These are phyloP conservation scores for Termitomyces sp. DNA, from an alignment of 1,284 basidiomycete genomes.

Conservation along the genomic window DNA sequence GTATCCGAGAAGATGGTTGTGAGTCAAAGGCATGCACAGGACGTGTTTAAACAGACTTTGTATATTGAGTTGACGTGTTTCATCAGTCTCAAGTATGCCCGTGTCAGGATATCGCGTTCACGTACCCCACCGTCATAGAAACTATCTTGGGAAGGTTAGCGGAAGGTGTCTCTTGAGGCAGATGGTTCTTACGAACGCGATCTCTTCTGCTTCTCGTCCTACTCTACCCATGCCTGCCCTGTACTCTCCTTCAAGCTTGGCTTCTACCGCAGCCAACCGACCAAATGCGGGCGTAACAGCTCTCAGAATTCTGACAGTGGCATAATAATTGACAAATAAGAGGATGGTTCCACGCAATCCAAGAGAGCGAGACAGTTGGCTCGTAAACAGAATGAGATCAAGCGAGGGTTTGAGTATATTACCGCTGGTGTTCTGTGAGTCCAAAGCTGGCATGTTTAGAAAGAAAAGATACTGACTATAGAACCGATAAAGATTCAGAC, in stretches of 20 bases:
- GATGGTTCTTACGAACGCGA: slow-evolving; percentile 55
- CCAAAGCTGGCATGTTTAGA: not conserved
- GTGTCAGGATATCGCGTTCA: slow-evolving; percentile 80
- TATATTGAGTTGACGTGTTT: slow-evolving; percentile 91
- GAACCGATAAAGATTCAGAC: slow-evolving; percentile 80
- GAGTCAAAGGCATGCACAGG: not conserved
- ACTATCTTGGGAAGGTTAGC: slow-evolving; percentile 31
- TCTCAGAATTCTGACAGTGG: slow-evolving; percentile 79
- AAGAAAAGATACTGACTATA: slow-evolving; percentile 65
- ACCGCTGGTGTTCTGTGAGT: slow-evolving; percentile 37
- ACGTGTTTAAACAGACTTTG: slow-evolving; percentile 51
- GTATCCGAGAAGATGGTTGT: too few relatives aligned
- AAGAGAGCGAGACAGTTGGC: slow-evolving; percentile 82
- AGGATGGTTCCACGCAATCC: slow-evolving; percentile 78
- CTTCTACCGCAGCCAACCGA: slow-evolving; percentile 84
- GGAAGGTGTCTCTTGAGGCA: not conserved
- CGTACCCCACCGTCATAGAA: slow-evolving; percentile 90
- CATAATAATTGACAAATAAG: slow-evolving; percentile 81
- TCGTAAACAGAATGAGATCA: slow-evolving; percentile 91
- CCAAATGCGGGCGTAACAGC: slow-evolving; percentile 94
- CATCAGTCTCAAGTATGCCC: slow-evolving; percentile 78
- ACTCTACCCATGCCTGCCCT: slow-evolving; percentile 84
- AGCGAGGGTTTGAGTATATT: slow-evolving; percentile 88
- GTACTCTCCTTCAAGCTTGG: slow-evolving; percentile 86
- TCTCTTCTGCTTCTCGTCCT: slow-evolving; percentile 89